A percentile compares a stretch with the other conserved stretches of the same genome.
Evolutionary conservation across 352 stramenopile genomes (phyloP).

Genomic region (Peronospora farinosa): DNA sequence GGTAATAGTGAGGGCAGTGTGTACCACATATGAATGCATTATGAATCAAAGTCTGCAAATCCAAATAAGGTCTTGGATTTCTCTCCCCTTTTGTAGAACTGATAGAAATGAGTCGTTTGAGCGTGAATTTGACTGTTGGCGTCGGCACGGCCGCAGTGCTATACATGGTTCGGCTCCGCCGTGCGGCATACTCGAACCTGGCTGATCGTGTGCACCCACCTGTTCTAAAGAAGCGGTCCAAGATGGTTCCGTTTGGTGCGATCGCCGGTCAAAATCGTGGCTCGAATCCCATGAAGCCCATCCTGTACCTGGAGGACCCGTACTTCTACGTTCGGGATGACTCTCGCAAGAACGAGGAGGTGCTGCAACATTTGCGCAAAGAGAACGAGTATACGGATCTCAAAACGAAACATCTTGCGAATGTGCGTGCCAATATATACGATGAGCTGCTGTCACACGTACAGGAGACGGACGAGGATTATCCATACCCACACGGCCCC

Average conservation of each 20-base stretch:
- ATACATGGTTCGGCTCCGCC: conserved; percentile 50
- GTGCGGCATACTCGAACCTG: conserved; percentile 53
- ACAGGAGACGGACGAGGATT: conserved; percentile 85
- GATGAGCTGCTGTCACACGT: conserved; percentile 88
- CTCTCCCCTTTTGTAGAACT: not conserved
- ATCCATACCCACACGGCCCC: conserved; percentile 71
- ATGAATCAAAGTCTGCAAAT: not conserved
- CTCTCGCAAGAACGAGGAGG: conserved; percentile 83
- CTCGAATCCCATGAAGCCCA: conserved; percentile 84
- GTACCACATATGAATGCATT: no score
- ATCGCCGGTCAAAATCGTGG: conserved; percentile 78
- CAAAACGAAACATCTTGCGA: conserved; percentile 82
- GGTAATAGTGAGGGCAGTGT: no score
- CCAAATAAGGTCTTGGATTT: not conserved
- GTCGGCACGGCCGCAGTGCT: conserved; percentile 49
- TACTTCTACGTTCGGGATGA: conserved; percentile 96
- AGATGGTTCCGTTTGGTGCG: conserved; percentile 81
- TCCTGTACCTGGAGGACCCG: conserved; percentile 86
- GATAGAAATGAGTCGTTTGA: conserved; percentile 45
- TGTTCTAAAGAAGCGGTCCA: conserved; percentile 57
- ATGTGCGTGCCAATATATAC: conserved; percentile 86
- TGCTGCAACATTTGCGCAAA: conserved; percentile 87
- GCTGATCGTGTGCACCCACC: conserved; percentile 40
- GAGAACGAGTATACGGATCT: conserved; percentile 92
- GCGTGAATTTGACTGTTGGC: conserved; percentile 50